Base-by-base conservation (phyloP, 805 yeast genomes). In the Candida insectalens region DNA sequence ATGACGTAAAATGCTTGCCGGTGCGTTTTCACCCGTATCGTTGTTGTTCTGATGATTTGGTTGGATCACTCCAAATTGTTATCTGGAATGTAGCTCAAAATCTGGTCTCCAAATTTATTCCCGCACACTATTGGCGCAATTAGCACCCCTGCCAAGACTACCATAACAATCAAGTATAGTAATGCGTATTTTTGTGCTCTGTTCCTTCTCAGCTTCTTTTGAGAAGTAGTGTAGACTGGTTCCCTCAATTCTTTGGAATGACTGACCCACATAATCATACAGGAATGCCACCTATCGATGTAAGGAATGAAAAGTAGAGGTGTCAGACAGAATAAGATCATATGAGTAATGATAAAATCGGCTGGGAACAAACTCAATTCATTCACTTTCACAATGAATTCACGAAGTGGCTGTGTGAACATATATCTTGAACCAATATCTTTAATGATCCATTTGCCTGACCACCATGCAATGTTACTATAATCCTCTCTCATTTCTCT, bases 1-100 rank as follows among this genome's bases (percentile, higher is more conserved):
- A 2, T 38, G 23, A n/a, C 47, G 55, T 12, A 59, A 42, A 12
- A 74, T 60, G 8, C 59, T 53, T 1, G 53, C 34, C 1, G 82
- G 79, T 0, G 80, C 81, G 30, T 52, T 53, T 0, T 47, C 59
- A 0, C 84, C 85, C 0, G 85, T 78, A 47, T 79, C 85, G 45
- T 79, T 77, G 42, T 77, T 74, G 29, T 69, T 61, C 46, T 77
- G 83, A 26, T 56, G 47, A 25, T 59, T 66, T 2, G 87, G 85
- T 49, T 79, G 87, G 6, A 77, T 48, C 26, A 75, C 3, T 71
- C 71, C 32, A 32, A 41, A 10, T 40, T 43, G 4, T 42, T 28
- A 12, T 35, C 38, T 3, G 62, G 50, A 12, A 50, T 30, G 28
- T 37, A 33, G 14, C 25, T 34, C 16, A 6, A 20, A 9, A 38